These are phyloP conservation scores for Hysterium pulicare DNA, from an alignment of 2,329 filamentous ascomycete genomes.

Conservation along the genomic window DNA sequence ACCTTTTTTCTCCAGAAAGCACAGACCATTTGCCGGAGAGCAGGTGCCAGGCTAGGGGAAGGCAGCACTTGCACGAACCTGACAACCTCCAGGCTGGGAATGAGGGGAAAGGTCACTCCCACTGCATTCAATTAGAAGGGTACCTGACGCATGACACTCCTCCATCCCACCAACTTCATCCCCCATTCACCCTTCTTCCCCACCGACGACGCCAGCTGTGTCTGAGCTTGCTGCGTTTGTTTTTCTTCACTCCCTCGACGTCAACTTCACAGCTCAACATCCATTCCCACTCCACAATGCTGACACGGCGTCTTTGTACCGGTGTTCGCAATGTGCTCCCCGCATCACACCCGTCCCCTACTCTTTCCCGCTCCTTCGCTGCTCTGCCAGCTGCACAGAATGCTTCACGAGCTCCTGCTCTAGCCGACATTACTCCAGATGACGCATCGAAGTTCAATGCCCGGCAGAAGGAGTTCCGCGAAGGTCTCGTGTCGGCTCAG, in stretches of 20 bases:
- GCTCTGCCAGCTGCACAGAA: slow-evolving; percentile 22
- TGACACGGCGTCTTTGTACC: slow-evolving; percentile 28
- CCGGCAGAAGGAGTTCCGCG: slow-evolving; percentile 83
- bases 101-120: neutral
- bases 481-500: slow-evolving; percentile 71
- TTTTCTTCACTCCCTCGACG: slow-evolving; percentile 9
- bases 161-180: neutral
- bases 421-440: slow-evolving; percentile 78
- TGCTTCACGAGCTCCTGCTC: slow-evolving; percentile 55
- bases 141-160: neutral
- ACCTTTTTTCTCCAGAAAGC: neutral
- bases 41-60: too few species aligned
- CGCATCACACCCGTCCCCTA: slow-evolving; percentile 10
- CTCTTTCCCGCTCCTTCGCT: slow-evolving; percentile 26
- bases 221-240: slow-evolving; percentile 3
- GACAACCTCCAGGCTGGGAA: neutral
- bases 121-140: neutral
- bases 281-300: slow-evolving; percentile 20
- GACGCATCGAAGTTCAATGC: slow-evolving; percentile 72
- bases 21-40: neutral
- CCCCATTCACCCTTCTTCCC: slow-evolving; percentile 1
- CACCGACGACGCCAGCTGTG: neutral
- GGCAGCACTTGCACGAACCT: neutral
- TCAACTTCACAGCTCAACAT: slow-evolving; percentile 10
- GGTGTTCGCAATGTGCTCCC: slow-evolving; percentile 22